These are phyloP conservation scores for Lichtheimia ramosa DNA, from an alignment of 371 early-diverging fungal genomes.

Conservation along the genomic window DNA sequence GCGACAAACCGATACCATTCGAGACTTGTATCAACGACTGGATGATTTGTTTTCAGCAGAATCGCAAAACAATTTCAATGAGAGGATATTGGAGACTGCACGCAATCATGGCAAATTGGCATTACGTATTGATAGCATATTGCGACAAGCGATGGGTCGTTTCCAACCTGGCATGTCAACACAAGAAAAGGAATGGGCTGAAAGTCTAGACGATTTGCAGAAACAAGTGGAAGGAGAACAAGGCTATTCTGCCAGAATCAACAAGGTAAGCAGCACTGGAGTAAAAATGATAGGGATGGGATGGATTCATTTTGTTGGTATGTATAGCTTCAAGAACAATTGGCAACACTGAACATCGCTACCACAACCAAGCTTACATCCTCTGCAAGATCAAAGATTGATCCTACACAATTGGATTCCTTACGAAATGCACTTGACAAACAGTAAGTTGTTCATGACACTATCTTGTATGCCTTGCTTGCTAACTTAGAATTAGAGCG, in stretches of 20 bases:
- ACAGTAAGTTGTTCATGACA: neutral
- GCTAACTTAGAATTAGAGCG: no score
- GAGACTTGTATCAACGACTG: slow-evolving; percentile 5
- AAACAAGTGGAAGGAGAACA: slow-evolving; percentile 16
- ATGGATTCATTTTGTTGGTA: neutral
- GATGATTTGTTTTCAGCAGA: neutral
- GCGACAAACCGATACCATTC: slow-evolving; percentile 12
- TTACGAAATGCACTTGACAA: neutral
- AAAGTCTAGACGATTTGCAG: slow-evolving; percentile 17
- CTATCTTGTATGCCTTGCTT: no score
- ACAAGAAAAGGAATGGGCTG: slow-evolving; percentile 25
- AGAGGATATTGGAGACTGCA: slow-evolving; percentile 12
- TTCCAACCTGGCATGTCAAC: slow-evolving; percentile 15
- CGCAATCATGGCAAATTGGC: slow-evolving; percentile 16
- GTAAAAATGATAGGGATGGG: neutral
- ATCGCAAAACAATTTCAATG: slow-evolving; percentile 2
- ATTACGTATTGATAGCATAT: slow-evolving; percentile 19
- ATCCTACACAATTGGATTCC: neutral
- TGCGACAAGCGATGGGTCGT: slow-evolving; percentile 13
- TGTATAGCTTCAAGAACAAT: neutral
- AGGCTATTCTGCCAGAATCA: slow-evolving; percentile 14
- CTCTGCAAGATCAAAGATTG: neutral
- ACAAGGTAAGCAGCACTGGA: slow-evolving; percentile 20
- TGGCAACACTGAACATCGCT: neutral
- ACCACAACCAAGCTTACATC: neutral